Percentiles rank a stretch among this genome's conserved stretches.
phyloP scores from a whole-genome alignment of 495 filamentous ascomycete genomes.

The Hypoxylon trugodes region DNA sequence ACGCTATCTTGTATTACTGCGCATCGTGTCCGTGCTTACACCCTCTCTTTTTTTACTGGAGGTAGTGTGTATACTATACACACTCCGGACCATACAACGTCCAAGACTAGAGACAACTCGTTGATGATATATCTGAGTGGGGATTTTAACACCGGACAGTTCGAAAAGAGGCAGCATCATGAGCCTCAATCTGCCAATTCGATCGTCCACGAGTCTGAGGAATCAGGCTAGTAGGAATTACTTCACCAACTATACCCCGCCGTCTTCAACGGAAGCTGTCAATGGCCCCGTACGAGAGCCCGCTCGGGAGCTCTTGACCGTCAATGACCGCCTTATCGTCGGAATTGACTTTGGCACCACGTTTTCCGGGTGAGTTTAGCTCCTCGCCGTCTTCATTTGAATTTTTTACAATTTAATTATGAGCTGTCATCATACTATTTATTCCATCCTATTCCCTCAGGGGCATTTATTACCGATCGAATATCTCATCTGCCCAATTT shows the following conservation, averaged over 20 bases:
- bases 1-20: slow-evolving; percentile 13
- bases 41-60: no score
- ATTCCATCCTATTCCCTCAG: neutral
- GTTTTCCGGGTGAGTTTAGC: slow-evolving; percentile 66
- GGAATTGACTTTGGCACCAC: slow-evolving; percentile 77
- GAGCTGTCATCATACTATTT: neutral
- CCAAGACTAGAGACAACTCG: neutral
- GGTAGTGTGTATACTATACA: no score
- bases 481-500: neutral
- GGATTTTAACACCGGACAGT: slow-evolving; percentile 1
- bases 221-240: slow-evolving; percentile 65
- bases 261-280: slow-evolving; percentile 62
- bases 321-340: slow-evolving; percentile 67
- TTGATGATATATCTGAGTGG: slow-evolving; percentile 5
- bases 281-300: slow-evolving; percentile 63
- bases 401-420: neutral
- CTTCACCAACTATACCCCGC: slow-evolving; percentile 59
- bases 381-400: neutral
- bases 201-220: slow-evolving; percentile 53
- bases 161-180: slow-evolving; percentile 33
- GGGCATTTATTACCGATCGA: neutral
- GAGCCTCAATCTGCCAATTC: slow-evolving; percentile 62
- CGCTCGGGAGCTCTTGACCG: slow-evolving; percentile 52
- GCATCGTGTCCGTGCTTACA: neutral
- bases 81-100: neutral